Evolutionary conservation across 73 alveolate genomes (phyloP), one percentile per base, ranked within the genome.

Genomic region (Paramecium bursaria): DNA sequence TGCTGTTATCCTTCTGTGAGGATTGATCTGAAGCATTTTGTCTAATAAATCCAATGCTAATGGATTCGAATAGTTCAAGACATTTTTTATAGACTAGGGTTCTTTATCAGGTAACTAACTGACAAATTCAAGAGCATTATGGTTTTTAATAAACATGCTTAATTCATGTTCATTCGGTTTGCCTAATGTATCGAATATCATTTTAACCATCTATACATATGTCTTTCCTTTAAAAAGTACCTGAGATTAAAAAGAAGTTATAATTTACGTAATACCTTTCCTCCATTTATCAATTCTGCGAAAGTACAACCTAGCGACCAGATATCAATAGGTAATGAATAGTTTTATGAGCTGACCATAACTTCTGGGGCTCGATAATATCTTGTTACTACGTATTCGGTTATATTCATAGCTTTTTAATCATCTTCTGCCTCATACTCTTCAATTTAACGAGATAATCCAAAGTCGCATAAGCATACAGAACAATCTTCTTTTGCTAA

Each of bases 361-460:
- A 89, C 80, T 86, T 92, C 97, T 13, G 97, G 97, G 21, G 97
- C 94, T 49, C 96, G 86, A 75, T 91, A 91, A 60, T 75, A 91
- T 60, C 95, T 85, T 30, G 96, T 91, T 0, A 88, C 94, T 11
- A 91, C 95, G 74, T 90, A 90, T 85, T 90, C 95, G 13, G 95
- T 90, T 55, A 90, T 25, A 27, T 67, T 31, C 22, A 39, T 39
- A 21, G 82, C 54, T 67, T 67, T 67, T 67, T 42, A 39, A 67
- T 67, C 44, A 39, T 79, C 89, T 44, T 79, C 85, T 35, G 51
- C 76, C 26, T 79, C 74, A 3, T 52, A 61, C 26, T 79, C 89
- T 46, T 79, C 89, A 5, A 79, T 79, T 42, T 73, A 42, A 39
- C 89, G 33, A 6, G 89, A 52, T 42, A 79, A 46, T 7, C 89